Evolutionary conservation across 257 asterid species (phyloP).

Genomic region (Solanum clarkiae): DNA sequence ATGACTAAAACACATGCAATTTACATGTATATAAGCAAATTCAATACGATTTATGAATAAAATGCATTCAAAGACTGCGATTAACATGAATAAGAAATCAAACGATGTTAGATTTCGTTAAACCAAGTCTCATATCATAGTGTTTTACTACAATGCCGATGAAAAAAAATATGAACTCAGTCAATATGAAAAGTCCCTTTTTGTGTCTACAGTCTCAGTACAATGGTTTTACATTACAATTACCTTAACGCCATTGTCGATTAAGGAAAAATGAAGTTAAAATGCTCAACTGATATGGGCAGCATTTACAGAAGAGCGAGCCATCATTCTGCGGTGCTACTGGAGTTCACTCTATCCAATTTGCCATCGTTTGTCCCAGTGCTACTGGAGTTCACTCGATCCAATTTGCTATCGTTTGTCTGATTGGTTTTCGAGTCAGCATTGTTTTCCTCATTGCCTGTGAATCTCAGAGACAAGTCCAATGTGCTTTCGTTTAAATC

Average conservation of each 20-base stretch:
- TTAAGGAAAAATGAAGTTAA: background rate
- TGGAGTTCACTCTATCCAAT: slow-evolving; percentile 2
- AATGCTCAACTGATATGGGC: background rate
- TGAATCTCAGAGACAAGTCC: slow-evolving; percentile 69
- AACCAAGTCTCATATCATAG: background rate
- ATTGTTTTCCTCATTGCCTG: slow-evolving; percentile 29
- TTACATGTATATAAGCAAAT: no score
- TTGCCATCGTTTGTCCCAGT: slow-evolving; percentile 9
- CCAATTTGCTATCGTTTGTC: slow-evolving; percentile 13
- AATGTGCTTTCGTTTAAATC: slow-evolving; percentile 74
- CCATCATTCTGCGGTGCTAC: background rate
- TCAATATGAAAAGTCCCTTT: background rate
- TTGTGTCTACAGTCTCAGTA: background rate
- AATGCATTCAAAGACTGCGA: no score
- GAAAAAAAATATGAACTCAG: background rate
- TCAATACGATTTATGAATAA: no score
- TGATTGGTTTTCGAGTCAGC: slow-evolving; percentile 24
- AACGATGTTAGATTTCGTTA: background rate
- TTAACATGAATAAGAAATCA: background rate
- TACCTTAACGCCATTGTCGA: background rate
- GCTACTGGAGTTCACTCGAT: background rate
- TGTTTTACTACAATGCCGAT: background rate
- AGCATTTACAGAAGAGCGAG: background rate
- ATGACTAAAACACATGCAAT: no score
- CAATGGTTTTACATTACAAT: background rate